phyloP scores from a whole-genome alignment of 495 filamentous ascomycete species.

The Penicillium bialowiezense region DNA sequence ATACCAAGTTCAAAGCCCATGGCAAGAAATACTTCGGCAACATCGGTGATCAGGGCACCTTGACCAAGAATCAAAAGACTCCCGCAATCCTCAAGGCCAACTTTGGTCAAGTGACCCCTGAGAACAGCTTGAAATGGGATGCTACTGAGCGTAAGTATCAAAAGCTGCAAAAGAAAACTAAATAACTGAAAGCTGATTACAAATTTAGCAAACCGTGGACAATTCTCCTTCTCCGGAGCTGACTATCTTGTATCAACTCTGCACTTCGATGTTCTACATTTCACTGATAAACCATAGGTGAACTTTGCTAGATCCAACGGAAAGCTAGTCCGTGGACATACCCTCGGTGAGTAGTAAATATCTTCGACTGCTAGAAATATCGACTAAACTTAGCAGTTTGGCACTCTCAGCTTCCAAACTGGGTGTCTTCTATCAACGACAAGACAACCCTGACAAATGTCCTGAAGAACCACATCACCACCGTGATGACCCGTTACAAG shows the following conservation, averaged over 20 bases:
- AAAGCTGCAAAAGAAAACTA: background rate
- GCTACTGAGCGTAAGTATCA: slow-evolving; percentile 30
- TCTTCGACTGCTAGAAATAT: too few relatives aligned
- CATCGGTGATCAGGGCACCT: slow-evolving; percentile 23
- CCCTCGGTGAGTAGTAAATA: slow-evolving; percentile 31
- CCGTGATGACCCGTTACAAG: slow-evolving; percentile 29
- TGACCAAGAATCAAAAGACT: slow-evolving; percentile 20
- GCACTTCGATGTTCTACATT: background rate
- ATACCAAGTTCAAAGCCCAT: slow-evolving; percentile 19
- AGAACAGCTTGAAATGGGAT: slow-evolving; percentile 61
- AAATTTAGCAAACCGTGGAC: slow-evolving; percentile 27
- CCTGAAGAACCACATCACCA: slow-evolving; percentile 30
- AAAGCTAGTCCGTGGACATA: slow-evolving; percentile 51
- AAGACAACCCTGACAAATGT: slow-evolving; percentile 39
- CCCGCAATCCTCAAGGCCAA: slow-evolving; percentile 41
- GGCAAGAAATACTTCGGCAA: slow-evolving; percentile 30
- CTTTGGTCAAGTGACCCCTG: slow-evolving; percentile 51
- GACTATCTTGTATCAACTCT: slow-evolving; percentile 36
- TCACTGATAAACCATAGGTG: slow-evolving; percentile 22
- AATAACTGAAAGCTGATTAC: slow-evolving; percentile 9
- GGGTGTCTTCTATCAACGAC: slow-evolving; percentile 46
- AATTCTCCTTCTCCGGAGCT: slow-evolving; percentile 40
- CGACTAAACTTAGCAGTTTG: slow-evolving; percentile 34
- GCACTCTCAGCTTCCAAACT: slow-evolving; percentile 53
- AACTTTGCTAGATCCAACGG: slow-evolving; percentile 46